Evolutionary conservation across 306 rosid species (phyloP).

Genomic region (Fragaria vesca): DNA sequence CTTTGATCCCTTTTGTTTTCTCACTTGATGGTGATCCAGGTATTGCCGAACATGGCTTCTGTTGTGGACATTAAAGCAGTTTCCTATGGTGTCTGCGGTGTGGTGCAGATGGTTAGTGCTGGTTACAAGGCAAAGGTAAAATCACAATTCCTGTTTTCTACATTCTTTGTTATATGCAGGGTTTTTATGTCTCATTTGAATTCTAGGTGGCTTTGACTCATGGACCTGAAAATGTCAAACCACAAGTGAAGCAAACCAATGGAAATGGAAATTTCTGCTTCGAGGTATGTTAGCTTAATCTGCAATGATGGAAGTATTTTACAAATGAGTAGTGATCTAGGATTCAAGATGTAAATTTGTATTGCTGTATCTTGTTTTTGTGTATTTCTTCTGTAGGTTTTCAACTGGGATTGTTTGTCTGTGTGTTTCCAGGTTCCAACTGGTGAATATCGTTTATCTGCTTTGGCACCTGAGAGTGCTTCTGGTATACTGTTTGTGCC

Average conservation of each 20-base stretch:
- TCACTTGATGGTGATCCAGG: conserved; percentile 48
- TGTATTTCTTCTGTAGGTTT: conserved; percentile 9
- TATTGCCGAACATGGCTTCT: conserved; percentile 96
- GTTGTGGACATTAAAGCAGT: conserved; percentile 73
- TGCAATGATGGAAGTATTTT: background rate
- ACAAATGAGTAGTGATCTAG: background rate
- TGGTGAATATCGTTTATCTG: conserved; percentile 94
- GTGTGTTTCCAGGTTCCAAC: conserved; percentile 62
- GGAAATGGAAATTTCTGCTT: conserved; percentile 89
- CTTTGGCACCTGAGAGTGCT: conserved; percentile 77
- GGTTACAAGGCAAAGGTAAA: conserved; percentile 81
- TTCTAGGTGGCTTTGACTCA: conserved; percentile 94
- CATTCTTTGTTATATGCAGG: conserved; percentile 19
- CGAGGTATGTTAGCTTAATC: conserved; percentile 57
- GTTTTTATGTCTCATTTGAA: conserved; percentile 21
- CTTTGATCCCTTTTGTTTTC: conserved; percentile 18
- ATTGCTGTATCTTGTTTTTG: conserved; percentile 1
- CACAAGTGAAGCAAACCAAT: conserved; percentile 79
- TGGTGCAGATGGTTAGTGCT: conserved; percentile 64
- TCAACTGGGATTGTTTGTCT: conserved; percentile 6
- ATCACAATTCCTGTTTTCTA: conserved; percentile 13
- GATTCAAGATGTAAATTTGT: background rate
- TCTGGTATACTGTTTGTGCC: conserved; percentile 90
- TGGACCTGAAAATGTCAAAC: conserved; percentile 94
- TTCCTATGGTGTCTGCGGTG: conserved; percentile 84